These are phyloP conservation scores for Calonectria pauciramosa DNA, from an alignment of 2,329 filamentous ascomycete species.

Conservation along the genomic window DNA sequence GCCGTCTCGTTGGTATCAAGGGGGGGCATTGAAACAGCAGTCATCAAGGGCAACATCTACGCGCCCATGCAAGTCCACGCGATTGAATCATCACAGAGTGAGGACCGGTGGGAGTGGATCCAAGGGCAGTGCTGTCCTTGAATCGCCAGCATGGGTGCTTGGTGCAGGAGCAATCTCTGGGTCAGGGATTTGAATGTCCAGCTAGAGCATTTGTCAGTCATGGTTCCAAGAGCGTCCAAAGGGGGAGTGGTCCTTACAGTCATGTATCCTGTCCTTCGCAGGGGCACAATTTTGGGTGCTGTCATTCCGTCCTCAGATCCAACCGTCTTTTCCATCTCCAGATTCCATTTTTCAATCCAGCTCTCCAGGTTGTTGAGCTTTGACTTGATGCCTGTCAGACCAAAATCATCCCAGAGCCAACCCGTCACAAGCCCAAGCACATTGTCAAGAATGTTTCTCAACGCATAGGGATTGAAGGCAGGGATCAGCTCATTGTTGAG, in stretches of 20 bases:
- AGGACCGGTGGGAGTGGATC: constrained; percentile 45
- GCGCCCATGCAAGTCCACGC: constrained; percentile 28
- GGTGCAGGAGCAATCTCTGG: constrained; percentile 75
- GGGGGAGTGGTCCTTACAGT: constrained; percentile 65
- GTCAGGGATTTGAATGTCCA: constrained; percentile 86
- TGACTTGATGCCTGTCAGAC: constrained; percentile 81
- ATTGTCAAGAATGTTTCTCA: constrained; percentile 84
- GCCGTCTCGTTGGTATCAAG: constrained; percentile 42
- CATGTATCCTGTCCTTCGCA: constrained; percentile 90
- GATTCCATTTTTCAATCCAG: constrained; percentile 92
- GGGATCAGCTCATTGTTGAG: constrained; percentile 82
- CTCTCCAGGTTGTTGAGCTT: constrained; percentile 78
- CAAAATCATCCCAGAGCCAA: constrained; percentile 95
- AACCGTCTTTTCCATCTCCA: constrained; percentile 71
- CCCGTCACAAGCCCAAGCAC: constrained; percentile 86
- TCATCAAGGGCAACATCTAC: constrained; percentile 16
- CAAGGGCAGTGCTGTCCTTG: constrained; percentile 51
- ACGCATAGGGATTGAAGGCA: constrained; percentile 84
- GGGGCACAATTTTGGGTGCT: constrained; percentile 80
- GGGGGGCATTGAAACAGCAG: constrained; percentile 37
- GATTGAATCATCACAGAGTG: constrained; percentile 35
- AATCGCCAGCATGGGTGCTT: constrained; percentile 58
- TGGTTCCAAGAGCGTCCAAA: background rate
- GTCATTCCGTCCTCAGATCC: constrained; percentile 64
- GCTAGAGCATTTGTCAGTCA: constrained; percentile 56